Base-by-base conservation (phyloP, 768 basidiomycete genomes). In the Naganishia vaughanmartiniae region DNA sequence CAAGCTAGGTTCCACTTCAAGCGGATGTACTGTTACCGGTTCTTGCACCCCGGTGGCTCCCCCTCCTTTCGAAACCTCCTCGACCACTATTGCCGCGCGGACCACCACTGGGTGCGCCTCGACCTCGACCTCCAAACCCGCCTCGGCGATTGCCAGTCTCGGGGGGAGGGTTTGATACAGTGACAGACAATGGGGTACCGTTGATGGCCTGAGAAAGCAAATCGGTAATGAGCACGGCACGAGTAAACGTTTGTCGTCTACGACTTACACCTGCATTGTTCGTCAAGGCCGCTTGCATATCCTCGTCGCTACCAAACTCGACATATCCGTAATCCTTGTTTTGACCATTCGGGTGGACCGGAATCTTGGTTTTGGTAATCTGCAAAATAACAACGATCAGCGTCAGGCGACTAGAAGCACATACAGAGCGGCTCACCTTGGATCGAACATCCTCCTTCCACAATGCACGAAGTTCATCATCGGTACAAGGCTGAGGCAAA, bases 291-390 rank as follows among this genome's bases (percentile, higher is more conserved):
- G 84, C 85, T 74, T 87, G 90, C 90, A 93, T 91, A 12, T 88
- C 84, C 55, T 89, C 90, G 76, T 94, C 92, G 75, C 91, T 90
- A 4, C 87, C 89, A 81, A 95, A 96, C 77, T 95, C 93, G 65
- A 96, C 87, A 77, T 92, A 96, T 1, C 88, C 90, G 69, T 92
- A 84, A 73, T 85, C 75, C 76, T 78, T 87, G 17, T 75, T 76
- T 58, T 77, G 76, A 5, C 65, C 71, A 54, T 73, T 39, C n/a
- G 57, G 63, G 34, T 76, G 76, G 31, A 71, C 21, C 4, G 76
- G 74, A 48, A 81, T 73, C 66, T 80, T 80, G 66, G 77, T 73
- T 30, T 65, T 33, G 28, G 70, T 72, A 60, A 78, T 76, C 77
- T 78, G 48, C 17, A 10, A 54, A 46, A 24, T 17, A 7, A n/a